Evolutionary conservation across 495 filamentous ascomycete species (phyloP).

Genomic region (Penicillium silybi): DNA sequence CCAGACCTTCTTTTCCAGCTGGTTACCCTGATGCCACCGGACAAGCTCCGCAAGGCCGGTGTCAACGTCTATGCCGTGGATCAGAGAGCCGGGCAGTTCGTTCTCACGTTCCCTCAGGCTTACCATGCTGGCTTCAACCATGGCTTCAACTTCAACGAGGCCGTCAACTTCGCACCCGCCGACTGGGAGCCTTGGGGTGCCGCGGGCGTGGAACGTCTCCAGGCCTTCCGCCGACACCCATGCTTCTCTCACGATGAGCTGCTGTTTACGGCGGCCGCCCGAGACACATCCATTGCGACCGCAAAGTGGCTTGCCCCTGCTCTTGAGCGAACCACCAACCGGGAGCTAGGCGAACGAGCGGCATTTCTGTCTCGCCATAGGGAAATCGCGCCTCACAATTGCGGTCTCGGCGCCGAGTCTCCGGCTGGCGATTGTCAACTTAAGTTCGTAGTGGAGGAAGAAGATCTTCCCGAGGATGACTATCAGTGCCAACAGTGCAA

Average conservation of each 20-base stretch:
- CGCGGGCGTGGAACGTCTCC: conserved; percentile 77
- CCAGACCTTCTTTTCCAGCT: conserved; percentile 96
- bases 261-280: conserved; percentile 77
- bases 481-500: conserved; percentile 92
- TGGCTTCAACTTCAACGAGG: conserved; percentile 99
- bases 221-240: conserved; percentile 83
- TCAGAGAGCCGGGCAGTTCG: conserved; percentile 92
- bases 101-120: conserved; percentile 90
- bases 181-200: conserved; percentile 97
- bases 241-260: conserved; percentile 98
- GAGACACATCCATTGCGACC: conserved; percentile 82
- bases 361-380: conserved; percentile 63
- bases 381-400: conserved; percentile 47
- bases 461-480: conserved; percentile 81
- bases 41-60: conserved; percentile 91
- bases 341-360: conserved; percentile 66
- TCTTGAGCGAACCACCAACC: conserved; percentile 66
- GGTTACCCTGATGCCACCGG: conserved; percentile 88
- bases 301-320: conserved; percentile 93
- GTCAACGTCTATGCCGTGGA: conserved; percentile 91
- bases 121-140: conserved; percentile 94
- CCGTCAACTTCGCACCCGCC: conserved; percentile 94
- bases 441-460: conserved; percentile 54
- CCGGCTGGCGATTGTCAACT: conserved; percentile 36
- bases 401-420: conserved; percentile 35